These are phyloP conservation scores for Acanthamoeba triangularis DNA, from an alignment of 208 protist species.

Conservation along the genomic window DNA sequence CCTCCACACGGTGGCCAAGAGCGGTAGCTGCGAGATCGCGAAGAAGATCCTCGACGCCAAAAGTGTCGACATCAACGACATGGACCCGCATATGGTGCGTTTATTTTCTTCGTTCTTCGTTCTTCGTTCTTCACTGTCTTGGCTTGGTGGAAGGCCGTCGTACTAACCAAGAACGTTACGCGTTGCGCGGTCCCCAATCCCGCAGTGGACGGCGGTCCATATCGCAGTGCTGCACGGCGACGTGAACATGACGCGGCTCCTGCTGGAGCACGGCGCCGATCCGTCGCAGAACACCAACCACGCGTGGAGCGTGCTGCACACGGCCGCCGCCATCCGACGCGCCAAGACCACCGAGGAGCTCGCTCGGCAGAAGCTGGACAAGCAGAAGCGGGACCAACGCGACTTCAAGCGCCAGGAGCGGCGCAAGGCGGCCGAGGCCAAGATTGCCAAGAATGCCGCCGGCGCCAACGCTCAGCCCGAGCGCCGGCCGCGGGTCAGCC, in stretches of 20 bases:
- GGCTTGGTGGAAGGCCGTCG: no score
- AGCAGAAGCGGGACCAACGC: not conserved
- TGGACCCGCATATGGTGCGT: slow-evolving; percentile 64
- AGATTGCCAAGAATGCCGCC: not conserved
- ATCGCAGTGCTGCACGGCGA: slow-evolving; percentile 43
- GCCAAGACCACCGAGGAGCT: slow-evolving; percentile 27
- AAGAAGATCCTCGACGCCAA: slow-evolving; percentile 3
- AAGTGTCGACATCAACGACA: slow-evolving; percentile 30
- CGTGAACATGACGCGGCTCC: slow-evolving; percentile 35
- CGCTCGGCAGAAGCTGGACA: not conserved
- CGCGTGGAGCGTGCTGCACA: slow-evolving; percentile 60
- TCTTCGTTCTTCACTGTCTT: not conserved
- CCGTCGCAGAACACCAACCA: slow-evolving; percentile 61
- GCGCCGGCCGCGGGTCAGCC: not conserved
- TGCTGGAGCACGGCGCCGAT: slow-evolving; percentile 65
- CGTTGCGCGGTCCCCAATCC: no score
- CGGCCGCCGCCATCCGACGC: slow-evolving; percentile 8
- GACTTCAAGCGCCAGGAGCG: not conserved
- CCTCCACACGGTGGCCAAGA: not conserved
- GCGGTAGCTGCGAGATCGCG: not conserved
- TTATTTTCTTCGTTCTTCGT: not conserved
- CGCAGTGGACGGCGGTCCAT: slow-evolving; percentile 63
- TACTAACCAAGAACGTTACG: not conserved
- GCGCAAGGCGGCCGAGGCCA: not conserved
- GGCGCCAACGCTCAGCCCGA: not conserved